Evolutionary conservation across 2,329 filamentous ascomycete genomes (phyloP).

Genomic region (Penicillium sp.): DNA sequence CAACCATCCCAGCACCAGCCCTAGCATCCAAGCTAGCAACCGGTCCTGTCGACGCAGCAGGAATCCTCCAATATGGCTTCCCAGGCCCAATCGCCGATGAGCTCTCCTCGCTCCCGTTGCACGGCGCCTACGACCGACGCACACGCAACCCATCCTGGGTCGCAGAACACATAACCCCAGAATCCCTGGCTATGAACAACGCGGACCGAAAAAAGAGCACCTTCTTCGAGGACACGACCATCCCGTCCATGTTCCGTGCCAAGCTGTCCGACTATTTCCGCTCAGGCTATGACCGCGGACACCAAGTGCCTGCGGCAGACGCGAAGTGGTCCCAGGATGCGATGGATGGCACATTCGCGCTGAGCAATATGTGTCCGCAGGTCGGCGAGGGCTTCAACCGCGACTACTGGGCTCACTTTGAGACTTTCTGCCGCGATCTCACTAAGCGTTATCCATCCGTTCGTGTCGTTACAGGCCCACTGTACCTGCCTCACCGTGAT

Average conservation of each 20-base stretch:
- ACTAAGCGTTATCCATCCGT: conserved; percentile 80
- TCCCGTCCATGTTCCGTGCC: conserved; percentile 85
- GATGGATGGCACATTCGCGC: conserved; percentile 91
- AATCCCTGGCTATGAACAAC: conserved; percentile 69
- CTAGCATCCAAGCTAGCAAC: conserved; percentile 15
- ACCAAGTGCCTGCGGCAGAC: conserved; percentile 95
- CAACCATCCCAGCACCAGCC: conserved; percentile 25
- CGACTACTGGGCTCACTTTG: conserved; percentile 98
- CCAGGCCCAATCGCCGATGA: conserved; percentile 86
- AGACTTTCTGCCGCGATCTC: conserved; percentile 89
- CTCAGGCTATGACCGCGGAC: conserved; percentile 90
- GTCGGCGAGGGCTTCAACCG: conserved; percentile 98
- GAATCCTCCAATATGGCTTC: conserved; percentile 83
- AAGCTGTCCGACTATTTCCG: conserved; percentile 92
- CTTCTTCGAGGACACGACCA: conserved; percentile 76
- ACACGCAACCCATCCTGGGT: conserved; percentile 93
- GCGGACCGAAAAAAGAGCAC: conserved; percentile 80
- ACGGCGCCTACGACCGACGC: conserved; percentile 86
- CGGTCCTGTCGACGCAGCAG: conserved; percentile 66
- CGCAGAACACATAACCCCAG: conserved; percentile 90
- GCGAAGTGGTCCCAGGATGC: conserved; percentile 91
- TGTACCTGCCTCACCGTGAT: conserved; percentile 87
- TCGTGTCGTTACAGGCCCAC: conserved; percentile 84
- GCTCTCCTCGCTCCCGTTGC: conserved; percentile 69
- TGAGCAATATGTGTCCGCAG: conserved; percentile 97